These are phyloP conservation scores for Alternaria sp. DNA, from an alignment of 2,329 filamentous ascomycete species.

Conservation along the genomic window DNA sequence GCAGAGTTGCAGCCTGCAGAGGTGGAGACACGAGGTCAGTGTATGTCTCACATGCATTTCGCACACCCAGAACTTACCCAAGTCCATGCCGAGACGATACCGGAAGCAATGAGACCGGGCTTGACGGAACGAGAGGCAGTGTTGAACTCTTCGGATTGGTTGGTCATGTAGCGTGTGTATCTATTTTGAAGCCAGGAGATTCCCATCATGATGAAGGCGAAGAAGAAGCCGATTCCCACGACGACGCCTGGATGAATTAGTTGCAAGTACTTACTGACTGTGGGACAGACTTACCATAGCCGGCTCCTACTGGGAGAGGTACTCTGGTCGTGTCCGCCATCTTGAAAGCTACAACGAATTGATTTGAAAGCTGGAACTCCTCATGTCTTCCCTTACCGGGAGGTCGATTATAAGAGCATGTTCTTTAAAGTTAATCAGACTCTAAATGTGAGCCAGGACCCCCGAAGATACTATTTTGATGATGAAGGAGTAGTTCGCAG, in stretches of 20 bases:
- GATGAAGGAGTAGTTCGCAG: slow-evolving; percentile 5
- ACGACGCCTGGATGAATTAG: slow-evolving; percentile 45
- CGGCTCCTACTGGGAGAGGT: slow-evolving; percentile 51
- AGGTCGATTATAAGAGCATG: slow-evolving; percentile 3
- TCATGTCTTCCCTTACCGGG: neutral
- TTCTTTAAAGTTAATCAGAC: neutral
- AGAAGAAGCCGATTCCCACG: slow-evolving; percentile 59
- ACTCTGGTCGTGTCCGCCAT: slow-evolving; percentile 32
- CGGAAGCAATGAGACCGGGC: slow-evolving; percentile 58
- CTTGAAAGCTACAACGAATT: slow-evolving; percentile 7
- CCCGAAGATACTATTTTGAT: slow-evolving; percentile 3
- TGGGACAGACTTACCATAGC: slow-evolving; percentile 56
- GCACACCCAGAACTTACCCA: slow-evolving; percentile 38
- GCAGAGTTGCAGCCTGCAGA: slow-evolving; percentile 50
- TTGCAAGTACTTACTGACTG: neutral
- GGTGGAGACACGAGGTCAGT: no score
- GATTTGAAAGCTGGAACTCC: neutral
- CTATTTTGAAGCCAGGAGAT: slow-evolving; percentile 51
- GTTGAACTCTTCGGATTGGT: slow-evolving; percentile 59
- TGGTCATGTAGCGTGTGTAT: slow-evolving; percentile 52
- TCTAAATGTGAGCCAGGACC: slow-evolving; percentile 8
- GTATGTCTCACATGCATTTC: no score
- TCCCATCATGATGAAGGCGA: slow-evolving; percentile 47
- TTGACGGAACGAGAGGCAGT: slow-evolving; percentile 57
- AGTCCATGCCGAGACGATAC: slow-evolving; percentile 61